Evolutionary conservation across 2,329 filamentous ascomycete species (phyloP).

Genomic region (Cladosporium oxysporum): DNA sequence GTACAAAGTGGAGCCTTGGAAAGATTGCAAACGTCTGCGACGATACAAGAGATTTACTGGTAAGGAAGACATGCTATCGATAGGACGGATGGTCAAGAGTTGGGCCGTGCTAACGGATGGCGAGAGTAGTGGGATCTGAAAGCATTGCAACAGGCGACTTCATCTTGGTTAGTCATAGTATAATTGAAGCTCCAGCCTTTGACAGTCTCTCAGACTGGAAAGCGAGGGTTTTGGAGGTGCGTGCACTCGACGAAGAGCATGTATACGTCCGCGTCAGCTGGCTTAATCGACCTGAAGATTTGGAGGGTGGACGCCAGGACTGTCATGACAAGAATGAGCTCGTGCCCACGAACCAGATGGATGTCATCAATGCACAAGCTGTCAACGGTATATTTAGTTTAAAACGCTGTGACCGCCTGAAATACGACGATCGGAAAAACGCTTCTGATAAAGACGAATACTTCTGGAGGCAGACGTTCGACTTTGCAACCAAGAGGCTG

Average conservation of each 20-base stretch:
- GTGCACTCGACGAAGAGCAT: constrained; percentile 69
- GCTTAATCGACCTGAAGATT: constrained; percentile 69
- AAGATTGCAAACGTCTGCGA: constrained; percentile 36
- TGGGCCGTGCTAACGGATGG: neutral
- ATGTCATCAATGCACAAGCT: constrained; percentile 71
- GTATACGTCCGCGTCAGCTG: constrained; percentile 76
- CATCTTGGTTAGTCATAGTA: constrained; percentile 45
- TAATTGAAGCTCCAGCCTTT: constrained; percentile 35
- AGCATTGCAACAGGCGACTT: constrained; percentile 46
- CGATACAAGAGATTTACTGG: constrained; percentile 48
- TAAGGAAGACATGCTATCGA: neutral
- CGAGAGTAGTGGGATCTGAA: neutral
- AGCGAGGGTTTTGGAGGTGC: constrained; percentile 73
- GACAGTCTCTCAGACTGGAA: constrained; percentile 61
- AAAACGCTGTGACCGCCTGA: constrained; percentile 54
- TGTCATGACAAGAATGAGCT: constrained; percentile 70
- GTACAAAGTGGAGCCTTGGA: constrained; percentile 42
- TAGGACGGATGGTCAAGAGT: neutral
- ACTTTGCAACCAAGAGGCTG: neutral
- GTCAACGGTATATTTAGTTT: constrained; percentile 65
- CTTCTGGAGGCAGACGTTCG: too few species aligned
- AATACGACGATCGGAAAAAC: neutral
- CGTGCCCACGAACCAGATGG: constrained; percentile 74
- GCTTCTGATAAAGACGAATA: too few species aligned
- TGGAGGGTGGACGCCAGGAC: constrained; percentile 60